Evolutionary conservation across 805 yeast genomes (phyloP).

Genomic region (Brettanomyces anomalus): DNA sequence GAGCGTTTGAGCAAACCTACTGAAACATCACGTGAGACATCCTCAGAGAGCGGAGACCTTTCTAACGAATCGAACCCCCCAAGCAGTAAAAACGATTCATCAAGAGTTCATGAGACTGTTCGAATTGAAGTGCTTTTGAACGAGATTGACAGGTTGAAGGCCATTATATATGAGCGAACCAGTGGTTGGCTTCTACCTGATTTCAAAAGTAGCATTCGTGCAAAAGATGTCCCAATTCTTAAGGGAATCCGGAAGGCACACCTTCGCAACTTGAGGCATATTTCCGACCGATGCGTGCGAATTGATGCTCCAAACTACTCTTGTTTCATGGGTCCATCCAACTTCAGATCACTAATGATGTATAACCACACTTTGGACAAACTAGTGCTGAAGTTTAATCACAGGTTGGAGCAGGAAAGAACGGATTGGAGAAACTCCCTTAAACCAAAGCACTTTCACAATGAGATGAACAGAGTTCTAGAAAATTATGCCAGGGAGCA

Average conservation of each 20-base stretch:
- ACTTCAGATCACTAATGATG: not conserved
- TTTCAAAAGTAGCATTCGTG: not conserved
- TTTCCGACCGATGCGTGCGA: not conserved
- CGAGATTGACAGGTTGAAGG: conserved; percentile 3
- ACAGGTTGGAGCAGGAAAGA: not conserved
- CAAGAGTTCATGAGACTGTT: not conserved
- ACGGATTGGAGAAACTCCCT: not conserved
- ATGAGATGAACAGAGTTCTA: not conserved
- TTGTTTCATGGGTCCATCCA: conserved; percentile 1
- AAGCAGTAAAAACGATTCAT: not conserved
- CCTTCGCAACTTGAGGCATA: not conserved
- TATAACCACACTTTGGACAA: not conserved
- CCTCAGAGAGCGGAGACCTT: not conserved
- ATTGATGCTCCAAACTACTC: not conserved
- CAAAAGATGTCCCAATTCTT: conserved; percentile 1
- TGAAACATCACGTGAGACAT: not conserved
- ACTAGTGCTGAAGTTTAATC: not conserved
- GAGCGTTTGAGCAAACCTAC: not conserved
- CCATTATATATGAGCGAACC: not conserved
- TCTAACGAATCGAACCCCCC: not conserved
- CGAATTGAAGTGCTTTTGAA: conserved; percentile 1
- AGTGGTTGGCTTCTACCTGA: not conserved
- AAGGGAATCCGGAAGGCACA: conserved; percentile 2
- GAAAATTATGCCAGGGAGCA: not conserved
- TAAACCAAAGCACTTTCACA: not conserved